These are phyloP conservation scores for Metschnikowia corniflorae DNA, from an alignment of 805 yeast genomes.

Conservation along the genomic window DNA sequence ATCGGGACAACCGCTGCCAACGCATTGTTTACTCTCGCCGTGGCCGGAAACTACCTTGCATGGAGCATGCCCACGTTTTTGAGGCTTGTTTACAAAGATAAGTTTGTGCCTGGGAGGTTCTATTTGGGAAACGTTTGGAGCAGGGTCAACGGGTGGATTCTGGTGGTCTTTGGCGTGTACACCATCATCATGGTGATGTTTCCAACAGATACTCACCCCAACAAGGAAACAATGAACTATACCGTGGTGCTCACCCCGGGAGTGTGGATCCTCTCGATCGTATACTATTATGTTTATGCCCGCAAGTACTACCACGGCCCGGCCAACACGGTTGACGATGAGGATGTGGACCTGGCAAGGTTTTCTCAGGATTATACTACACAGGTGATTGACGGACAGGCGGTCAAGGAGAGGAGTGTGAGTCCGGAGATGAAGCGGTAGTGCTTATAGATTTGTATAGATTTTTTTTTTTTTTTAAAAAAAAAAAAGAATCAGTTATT, in stretches of 20 bases:
- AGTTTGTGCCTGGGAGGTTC: constrained; percentile 65
- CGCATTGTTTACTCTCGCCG: constrained; percentile 64
- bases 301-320: constrained; percentile 60
- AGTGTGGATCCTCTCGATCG: constrained; percentile 50
- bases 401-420: constrained; percentile 1
- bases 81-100: constrained; percentile 38
- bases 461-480: too few relatives aligned
- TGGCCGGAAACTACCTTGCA: constrained; percentile 60
- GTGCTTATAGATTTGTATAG: too few relatives aligned
- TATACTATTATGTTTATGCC: constrained; percentile 52
- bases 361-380: neutral
- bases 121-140: constrained; percentile 52
- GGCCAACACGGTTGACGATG: constrained; percentile 23
- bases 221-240: constrained; percentile 59
- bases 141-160: constrained; percentile 41
- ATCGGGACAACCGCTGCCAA: constrained; percentile 58
- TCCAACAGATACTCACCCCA: constrained; percentile 47
- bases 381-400: constrained; percentile 6
- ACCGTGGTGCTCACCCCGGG: constrained; percentile 62
- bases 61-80: constrained; percentile 59
- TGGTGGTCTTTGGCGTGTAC: constrained; percentile 49
- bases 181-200: constrained; percentile 58
- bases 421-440: too few relatives aligned
- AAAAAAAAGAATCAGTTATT: too few relatives aligned
- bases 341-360: constrained; percentile 4